Percentiles rank a stretch among this genome's conserved stretches.
These are phyloP conservation scores for Lodderomyces orthopsilosis DNA, from an alignment of 1,139 yeast species.

Conservation along the genomic window DNA sequence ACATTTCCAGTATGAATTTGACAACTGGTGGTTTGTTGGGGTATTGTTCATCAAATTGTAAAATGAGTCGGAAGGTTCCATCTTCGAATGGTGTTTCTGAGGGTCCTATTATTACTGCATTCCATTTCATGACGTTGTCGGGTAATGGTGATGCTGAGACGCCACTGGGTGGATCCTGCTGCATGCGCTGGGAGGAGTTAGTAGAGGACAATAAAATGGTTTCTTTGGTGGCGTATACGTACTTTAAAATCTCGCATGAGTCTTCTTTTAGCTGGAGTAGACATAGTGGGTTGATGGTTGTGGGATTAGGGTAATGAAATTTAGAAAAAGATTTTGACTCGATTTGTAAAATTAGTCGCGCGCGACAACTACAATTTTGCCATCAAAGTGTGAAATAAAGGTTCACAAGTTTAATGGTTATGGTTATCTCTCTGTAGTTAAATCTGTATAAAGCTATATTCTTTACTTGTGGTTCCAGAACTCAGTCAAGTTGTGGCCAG, in stretches of 20 bases:
- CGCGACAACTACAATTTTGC: background rate
- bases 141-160: conserved; percentile 97
- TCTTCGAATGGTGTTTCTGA: conserved; percentile 97
- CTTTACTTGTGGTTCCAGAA: conserved; percentile 51
- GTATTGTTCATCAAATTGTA: conserved; percentile 94
- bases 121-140: conserved; percentile 96
- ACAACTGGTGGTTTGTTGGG: conserved; percentile 97
- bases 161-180: conserved; percentile 97
- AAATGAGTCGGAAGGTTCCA: conserved; percentile 84
- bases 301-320: no score
- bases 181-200: conserved; percentile 64
- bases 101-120: conserved; percentile 97
- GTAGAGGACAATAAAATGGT: background rate
- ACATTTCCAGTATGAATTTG: conserved; percentile 88
- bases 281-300: conserved; percentile 49
- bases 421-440: background rate
- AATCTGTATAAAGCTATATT: background rate
- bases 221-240: conserved; percentile 29
- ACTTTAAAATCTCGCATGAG: conserved; percentile 97
- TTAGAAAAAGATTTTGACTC: background rate
- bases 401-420: no score
- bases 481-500: conserved; percentile 70
- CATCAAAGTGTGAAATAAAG: no score
- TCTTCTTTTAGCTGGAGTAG: conserved; percentile 97
- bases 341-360: background rate